Evolutionary conservation across 1,284 basidiomycete species (phyloP).

Genomic region (Ganoderma leucocontextum): DNA sequence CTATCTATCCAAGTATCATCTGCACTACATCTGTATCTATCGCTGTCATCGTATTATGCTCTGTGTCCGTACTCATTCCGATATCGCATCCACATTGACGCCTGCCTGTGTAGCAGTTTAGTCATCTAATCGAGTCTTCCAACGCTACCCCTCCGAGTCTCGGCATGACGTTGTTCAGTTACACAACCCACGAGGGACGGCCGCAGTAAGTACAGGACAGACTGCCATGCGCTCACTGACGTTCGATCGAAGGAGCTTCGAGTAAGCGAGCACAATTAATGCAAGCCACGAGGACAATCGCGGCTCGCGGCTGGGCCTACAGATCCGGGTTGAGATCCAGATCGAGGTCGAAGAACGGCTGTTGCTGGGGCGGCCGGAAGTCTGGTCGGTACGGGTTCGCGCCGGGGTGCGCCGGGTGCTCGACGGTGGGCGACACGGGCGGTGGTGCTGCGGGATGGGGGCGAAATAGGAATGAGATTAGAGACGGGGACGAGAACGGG

Average conservation of each 20-base stretch:
- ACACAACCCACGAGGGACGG: slow-evolving; percentile 5
- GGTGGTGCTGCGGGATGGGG: slow-evolving; percentile 50
- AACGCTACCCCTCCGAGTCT: background rate
- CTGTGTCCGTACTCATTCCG: slow-evolving; percentile 12
- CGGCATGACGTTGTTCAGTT: background rate
- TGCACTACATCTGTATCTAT: slow-evolving; percentile 6
- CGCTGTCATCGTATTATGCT: slow-evolving; percentile 8
- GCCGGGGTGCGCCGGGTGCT: slow-evolving; percentile 57
- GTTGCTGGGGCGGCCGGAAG: slow-evolving; percentile 62
- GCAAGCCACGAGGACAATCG: background rate
- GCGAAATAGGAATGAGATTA: background rate
- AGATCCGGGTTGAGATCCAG: slow-evolving; percentile 83
- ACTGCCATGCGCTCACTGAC: background rate
- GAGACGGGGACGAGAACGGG: background rate
- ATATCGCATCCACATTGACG: background rate
- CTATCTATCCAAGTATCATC: slow-evolving; percentile 6
- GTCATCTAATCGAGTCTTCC: slow-evolving; percentile 8
- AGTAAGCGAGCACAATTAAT: background rate
- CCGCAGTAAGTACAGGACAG: background rate
- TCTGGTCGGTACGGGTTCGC: slow-evolving; percentile 76
- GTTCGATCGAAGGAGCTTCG: background rate
- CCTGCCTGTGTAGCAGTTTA: slow-evolving; percentile 8
- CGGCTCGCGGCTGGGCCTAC: slow-evolving; percentile 36
- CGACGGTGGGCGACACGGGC: slow-evolving; percentile 62
- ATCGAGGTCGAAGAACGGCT: slow-evolving; percentile 75